These are phyloP conservation scores for Leccinum obscurum DNA, from an alignment of 768 basidiomycete genomes.

Conservation along the genomic window DNA sequence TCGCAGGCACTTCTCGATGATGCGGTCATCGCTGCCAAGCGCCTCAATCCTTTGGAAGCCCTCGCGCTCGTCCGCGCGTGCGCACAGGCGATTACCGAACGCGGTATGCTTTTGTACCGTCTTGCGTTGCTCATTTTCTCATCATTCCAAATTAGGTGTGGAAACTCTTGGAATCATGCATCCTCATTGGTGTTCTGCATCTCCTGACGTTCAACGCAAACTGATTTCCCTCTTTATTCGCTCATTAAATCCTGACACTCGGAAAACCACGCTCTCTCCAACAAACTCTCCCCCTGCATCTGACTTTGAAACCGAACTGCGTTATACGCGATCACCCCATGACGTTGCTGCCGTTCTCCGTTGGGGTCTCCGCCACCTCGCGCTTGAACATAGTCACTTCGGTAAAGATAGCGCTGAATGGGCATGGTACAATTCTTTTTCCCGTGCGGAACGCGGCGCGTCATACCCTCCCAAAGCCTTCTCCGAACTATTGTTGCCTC, in stretches of 20 bases:
- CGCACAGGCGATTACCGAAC: slow-evolving; percentile 61
- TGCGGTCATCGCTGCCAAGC: slow-evolving; percentile 53
- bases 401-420: slow-evolving; percentile 55
- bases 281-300: slow-evolving; percentile 46
- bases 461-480: slow-evolving; percentile 67
- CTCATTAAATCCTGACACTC: slow-evolving; percentile 52
- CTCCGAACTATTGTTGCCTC: slow-evolving; percentile 59
- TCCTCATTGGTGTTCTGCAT: slow-evolving; percentile 80
- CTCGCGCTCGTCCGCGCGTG: slow-evolving; percentile 66
- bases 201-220: slow-evolving; percentile 62
- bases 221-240: slow-evolving; percentile 72
- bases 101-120: slow-evolving; percentile 46
- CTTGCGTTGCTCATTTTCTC: slow-evolving; percentile 6
- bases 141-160: slow-evolving; percentile 48
- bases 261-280: slow-evolving; percentile 51
- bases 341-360: slow-evolving; percentile 80
- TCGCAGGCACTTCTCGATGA: slow-evolving; percentile 49
- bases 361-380: slow-evolving; percentile 77
- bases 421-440: slow-evolving; percentile 69
- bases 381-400: slow-evolving; percentile 58
- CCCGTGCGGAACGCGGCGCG: slow-evolving; percentile 54
- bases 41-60: slow-evolving; percentile 62
- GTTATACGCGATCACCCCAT: slow-evolving; percentile 64
- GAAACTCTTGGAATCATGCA: slow-evolving; percentile 84
- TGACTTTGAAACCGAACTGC: slow-evolving; percentile 64